These are phyloP conservation scores for Xanthoconium stramineum DNA, from an alignment of 768 basidiomycete species.

Conservation along the genomic window DNA sequence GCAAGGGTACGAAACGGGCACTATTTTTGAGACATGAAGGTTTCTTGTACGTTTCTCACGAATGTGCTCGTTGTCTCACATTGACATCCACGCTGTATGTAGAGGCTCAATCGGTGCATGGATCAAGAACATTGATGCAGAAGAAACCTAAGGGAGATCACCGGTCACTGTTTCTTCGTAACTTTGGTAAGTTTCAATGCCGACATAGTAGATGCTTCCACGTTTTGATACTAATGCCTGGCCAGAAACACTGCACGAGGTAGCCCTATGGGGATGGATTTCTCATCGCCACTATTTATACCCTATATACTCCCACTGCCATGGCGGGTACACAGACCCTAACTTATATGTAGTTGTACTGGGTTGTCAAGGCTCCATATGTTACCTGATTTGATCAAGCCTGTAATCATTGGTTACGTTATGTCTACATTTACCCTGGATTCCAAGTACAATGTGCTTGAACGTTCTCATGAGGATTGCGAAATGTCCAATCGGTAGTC, in stretches of 20 bases:
- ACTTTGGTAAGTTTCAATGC: background rate
- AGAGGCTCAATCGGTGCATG: conserved; percentile 96
- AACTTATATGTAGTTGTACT: conserved; percentile 9
- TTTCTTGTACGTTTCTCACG: conserved; percentile 71
- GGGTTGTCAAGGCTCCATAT: conserved; percentile 9
- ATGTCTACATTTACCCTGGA: conserved; percentile 6
- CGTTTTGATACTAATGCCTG: conserved; percentile 2
- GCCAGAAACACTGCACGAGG: conserved; percentile 26
- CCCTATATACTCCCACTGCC: conserved; percentile 22
- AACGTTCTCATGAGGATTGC: background rate
- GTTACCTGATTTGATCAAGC: conserved; percentile 1
- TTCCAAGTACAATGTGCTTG: conserved; percentile 2
- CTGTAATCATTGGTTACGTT: conserved; percentile 23
- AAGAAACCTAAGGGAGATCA: conserved; percentile 19
- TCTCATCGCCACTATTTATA: conserved; percentile 27
- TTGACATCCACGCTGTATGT: conserved; percentile 6
- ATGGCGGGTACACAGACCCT: conserved; percentile 7
- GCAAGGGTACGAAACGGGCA: conserved; percentile 94
- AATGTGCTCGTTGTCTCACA: background rate
- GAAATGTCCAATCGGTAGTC: background rate
- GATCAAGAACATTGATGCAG: conserved; percentile 88
- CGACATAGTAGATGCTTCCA: background rate
- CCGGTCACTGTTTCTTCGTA: conserved; percentile 7
- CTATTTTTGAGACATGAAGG: conserved; percentile 97
- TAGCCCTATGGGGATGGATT: conserved; percentile 13